These are phyloP conservation scores for Waltergamsia citrina DNA, from an alignment of 2,329 filamentous ascomycete genomes.

Conservation along the genomic window DNA sequence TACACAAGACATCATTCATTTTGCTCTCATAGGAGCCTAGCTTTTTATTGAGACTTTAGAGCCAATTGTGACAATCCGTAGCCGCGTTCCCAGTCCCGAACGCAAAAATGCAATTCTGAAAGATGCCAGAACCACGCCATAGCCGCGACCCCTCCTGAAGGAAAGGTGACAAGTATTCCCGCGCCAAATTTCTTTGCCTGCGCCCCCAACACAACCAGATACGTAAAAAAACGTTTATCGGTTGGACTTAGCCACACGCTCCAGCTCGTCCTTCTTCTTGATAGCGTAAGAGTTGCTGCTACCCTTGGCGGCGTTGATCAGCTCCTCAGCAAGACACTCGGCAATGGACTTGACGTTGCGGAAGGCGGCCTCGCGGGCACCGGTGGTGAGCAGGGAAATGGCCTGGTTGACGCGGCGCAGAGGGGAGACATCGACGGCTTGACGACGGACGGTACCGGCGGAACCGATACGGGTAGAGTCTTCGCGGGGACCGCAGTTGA, in stretches of 20 bases:
- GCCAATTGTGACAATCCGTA: conserved; percentile 31
- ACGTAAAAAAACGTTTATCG: conserved; percentile 60
- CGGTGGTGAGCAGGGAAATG: conserved; percentile 96
- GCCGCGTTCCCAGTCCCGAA: conserved; percentile 36
- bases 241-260: conserved; percentile 99
- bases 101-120: conserved; percentile 38
- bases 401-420: conserved; percentile 99
- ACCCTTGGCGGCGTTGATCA: conserved; percentile 99
- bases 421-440: conserved; percentile 99
- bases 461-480: conserved; percentile 99
- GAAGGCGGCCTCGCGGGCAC: conserved; percentile 97
- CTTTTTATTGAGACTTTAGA: conserved; percentile 35
- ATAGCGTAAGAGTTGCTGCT: conserved; percentile 99
- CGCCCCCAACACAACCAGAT: conserved; percentile 2
- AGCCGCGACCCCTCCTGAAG: conserved; percentile 22
- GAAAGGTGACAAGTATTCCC: conserved; percentile 3
- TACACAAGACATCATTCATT: conserved; percentile 14
- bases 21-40: conserved; percentile 27
- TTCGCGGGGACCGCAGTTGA: conserved; percentile 99
- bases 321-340: conserved; percentile 98
- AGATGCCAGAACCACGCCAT: conserved; percentile 34
- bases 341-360: conserved; percentile 99
- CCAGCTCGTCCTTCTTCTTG: conserved; percentile 99
- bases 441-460: conserved; percentile 98
- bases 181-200: not conserved